Evolutionary conservation across 768 basidiomycete genomes (phyloP).

Genomic region (Mycena albidolilacea): DNA sequence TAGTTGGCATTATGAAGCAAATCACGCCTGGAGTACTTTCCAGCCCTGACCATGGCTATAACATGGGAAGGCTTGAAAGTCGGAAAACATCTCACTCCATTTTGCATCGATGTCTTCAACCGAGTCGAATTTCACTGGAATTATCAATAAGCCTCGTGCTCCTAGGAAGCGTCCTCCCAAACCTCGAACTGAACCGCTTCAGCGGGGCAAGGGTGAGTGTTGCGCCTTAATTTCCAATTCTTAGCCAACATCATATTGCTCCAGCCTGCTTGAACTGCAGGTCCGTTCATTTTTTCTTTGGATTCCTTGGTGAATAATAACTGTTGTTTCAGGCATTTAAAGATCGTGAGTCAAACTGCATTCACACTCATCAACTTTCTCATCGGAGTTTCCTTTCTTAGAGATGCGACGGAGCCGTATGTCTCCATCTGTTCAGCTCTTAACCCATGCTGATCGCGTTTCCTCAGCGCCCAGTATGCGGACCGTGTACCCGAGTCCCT

Average conservation of each 20-base stretch:
- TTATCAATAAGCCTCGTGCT: constrained; percentile 19
- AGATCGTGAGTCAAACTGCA: constrained; percentile 26
- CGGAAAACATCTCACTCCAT: not conserved
- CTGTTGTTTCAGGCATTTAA: constrained; percentile 23
- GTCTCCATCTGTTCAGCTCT: not conserved
- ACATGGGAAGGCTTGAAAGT: not conserved
- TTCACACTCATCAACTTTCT: not conserved
- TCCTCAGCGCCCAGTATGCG: constrained; percentile 48
- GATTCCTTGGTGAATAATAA: not conserved
- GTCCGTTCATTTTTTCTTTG: constrained; percentile 15
- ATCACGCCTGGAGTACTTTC: constrained; percentile 17
- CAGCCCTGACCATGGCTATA: constrained; percentile 14
- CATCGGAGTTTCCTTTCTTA: not conserved
- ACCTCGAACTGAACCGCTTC: constrained; percentile 40
- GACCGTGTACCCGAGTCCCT: constrained; percentile 57
- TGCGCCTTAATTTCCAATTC: not conserved
- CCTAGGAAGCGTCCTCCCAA: constrained; percentile 36
- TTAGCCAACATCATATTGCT: not conserved
- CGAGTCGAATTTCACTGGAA: constrained; percentile 3
- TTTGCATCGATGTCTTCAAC: constrained; percentile 10
- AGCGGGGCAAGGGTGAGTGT: constrained; percentile 36
- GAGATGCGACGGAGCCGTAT: constrained; percentile 43
- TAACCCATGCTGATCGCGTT: not conserved
- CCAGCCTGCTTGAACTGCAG: constrained; percentile 45
- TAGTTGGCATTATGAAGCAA: constrained; percentile 29